Conservation (phyloP, 2,329 filamentous ascomycete genomes). For the Fusarium coffeatum region DNA sequence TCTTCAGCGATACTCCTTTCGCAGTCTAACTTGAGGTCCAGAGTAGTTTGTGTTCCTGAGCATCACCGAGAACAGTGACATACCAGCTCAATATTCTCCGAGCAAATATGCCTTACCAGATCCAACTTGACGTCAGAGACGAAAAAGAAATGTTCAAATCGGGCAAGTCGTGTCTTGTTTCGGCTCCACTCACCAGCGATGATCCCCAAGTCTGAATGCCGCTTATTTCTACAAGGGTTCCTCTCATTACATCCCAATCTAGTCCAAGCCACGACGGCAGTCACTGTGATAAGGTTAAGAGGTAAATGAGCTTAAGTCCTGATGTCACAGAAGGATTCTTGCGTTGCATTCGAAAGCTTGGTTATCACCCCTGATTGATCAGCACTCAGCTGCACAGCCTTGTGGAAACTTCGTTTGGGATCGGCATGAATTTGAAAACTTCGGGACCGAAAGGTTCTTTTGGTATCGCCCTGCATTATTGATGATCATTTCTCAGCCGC, state of each 20-base stretch:
- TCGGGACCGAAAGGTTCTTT: neutral
- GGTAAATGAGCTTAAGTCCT: neutral
- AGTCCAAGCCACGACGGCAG: neutral
- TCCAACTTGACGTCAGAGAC: slow-evolving; percentile 10
- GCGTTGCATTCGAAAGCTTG: neutral
- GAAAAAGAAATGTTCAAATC: neutral
- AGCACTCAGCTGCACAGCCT: slow-evolving; percentile 14
- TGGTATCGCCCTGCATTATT: neutral
- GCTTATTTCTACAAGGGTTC: neutral
- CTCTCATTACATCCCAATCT: neutral
- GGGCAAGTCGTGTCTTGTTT: slow-evolving; percentile 18
- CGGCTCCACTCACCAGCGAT: slow-evolving; percentile 8
- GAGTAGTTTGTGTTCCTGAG: neutral
- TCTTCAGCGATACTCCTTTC: too few relatives aligned
- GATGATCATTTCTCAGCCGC: neutral
- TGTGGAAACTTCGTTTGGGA: slow-evolving; percentile 5
- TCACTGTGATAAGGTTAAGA: neutral
- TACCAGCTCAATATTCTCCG: neutral
- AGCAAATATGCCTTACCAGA: neutral
- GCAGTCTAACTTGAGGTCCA: too few relatives aligned
- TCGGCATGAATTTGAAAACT: neutral
- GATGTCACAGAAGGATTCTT: neutral
- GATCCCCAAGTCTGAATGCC: neutral
- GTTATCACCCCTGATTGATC: slow-evolving; percentile 5
- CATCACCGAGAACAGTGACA: neutral